Percentiles rank a stretch among this genome's conserved stretches.
Evolutionary conservation across 345 rosid species (phyloP).

Genomic region (Lenwebbia sp.): DNA sequence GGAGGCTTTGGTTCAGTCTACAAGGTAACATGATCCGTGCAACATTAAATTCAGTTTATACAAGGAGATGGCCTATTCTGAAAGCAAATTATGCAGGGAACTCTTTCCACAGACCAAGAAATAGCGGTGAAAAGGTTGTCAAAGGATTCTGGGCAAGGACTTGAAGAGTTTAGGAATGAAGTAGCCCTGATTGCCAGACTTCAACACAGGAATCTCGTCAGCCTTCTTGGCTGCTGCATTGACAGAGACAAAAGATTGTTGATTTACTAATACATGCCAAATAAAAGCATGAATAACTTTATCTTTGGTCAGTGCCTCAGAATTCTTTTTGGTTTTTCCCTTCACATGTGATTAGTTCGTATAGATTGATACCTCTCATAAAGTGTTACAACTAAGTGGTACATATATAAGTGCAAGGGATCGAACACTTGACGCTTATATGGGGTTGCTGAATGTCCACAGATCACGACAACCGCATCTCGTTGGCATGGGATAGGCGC

Average conservation of each 20-base stretch:
- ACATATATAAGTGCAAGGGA: background rate
- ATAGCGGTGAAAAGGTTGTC: conserved; percentile 48
- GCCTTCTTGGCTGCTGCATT: conserved; percentile 34
- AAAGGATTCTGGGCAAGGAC: conserved; percentile 24
- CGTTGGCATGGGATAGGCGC: background rate
- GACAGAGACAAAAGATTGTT: conserved; percentile 24
- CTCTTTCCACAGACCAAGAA: conserved; percentile 23
- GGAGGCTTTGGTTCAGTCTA: conserved; percentile 42
- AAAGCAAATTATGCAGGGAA: conserved; percentile 21
- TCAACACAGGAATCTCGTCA: conserved; percentile 45
- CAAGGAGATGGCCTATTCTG: background rate
- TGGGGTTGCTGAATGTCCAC: background rate
- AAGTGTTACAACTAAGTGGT: too few species aligned
- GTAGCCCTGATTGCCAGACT: conserved; percentile 33
- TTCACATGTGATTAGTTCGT: background rate
- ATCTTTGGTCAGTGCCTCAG: conserved; percentile 17
- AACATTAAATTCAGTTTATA: background rate
- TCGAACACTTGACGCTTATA: background rate
- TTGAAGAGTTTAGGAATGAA: conserved; percentile 27
- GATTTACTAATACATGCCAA: conserved; percentile 29
- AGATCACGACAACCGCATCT: conserved; percentile 14
- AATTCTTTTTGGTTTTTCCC: background rate
- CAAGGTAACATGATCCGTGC: conserved; percentile 7
- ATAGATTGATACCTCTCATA: background rate
- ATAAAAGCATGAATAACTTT: conserved; percentile 23